Conservation (phyloP, 257 asterid species). For the Plectranthus barbatus region DNA sequence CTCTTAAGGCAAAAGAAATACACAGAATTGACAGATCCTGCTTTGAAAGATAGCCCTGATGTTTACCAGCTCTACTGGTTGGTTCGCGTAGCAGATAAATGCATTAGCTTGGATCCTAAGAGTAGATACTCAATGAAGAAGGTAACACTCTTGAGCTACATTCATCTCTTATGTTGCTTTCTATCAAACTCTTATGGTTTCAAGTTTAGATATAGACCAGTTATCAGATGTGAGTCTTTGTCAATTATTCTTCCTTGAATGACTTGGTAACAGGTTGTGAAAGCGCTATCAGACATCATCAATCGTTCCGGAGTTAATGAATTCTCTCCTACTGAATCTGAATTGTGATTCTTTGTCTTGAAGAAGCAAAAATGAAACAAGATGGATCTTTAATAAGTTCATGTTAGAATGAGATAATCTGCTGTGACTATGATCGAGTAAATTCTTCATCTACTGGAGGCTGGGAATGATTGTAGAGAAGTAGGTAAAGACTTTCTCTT, state of each 20-base stretch:
- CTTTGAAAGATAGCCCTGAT: slow-evolving; percentile 34
- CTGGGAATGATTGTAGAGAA: too few relatives aligned
- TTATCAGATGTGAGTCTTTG: not conserved
- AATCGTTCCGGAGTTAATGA: slow-evolving; percentile 31
- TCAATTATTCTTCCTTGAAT: not conserved
- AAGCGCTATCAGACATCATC: slow-evolving; percentile 22
- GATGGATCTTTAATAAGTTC: too few relatives aligned
- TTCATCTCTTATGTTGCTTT: not conserved
- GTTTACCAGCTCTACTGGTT: slow-evolving; percentile 47
- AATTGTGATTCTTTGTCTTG: too few relatives aligned
- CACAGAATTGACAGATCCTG: slow-evolving; percentile 43
- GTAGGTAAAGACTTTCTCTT: too few relatives aligned
- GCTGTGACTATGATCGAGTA: too few relatives aligned
- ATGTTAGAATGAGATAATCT: too few relatives aligned
- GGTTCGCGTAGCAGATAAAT: slow-evolving; percentile 37
- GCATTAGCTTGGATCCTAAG: slow-evolving; percentile 45
- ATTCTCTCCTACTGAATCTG: slow-evolving; percentile 41
- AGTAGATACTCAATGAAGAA: slow-evolving; percentile 41
- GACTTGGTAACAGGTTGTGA: slow-evolving; percentile 28
- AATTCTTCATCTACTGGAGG: too few relatives aligned
- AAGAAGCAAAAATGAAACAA: too few relatives aligned
- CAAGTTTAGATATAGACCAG: not conserved
- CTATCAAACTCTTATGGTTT: not conserved
- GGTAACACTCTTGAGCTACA: slow-evolving; percentile 15
- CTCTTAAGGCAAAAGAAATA: slow-evolving; percentile 31